Percentiles rank a stretch among this genome's conserved stretches.
phyloP scores from a whole-genome alignment of 208 protist genomes.

The Trypanosoma grayi region DNA sequence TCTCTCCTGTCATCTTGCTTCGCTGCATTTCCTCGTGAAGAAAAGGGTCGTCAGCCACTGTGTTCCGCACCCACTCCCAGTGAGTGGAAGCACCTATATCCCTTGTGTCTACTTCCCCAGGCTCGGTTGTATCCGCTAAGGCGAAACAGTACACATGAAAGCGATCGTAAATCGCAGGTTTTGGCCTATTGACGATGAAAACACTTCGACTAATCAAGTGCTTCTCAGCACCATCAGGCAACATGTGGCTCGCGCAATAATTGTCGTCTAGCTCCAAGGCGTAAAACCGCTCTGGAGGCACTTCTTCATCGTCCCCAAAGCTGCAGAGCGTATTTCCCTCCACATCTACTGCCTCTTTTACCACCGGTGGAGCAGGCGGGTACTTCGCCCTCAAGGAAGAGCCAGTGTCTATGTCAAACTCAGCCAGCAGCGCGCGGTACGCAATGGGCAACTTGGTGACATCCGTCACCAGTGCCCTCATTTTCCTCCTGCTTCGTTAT shows the following conservation, averaged over 20 bases:
- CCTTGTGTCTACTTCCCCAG: not conserved
- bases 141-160: constrained; percentile 62
- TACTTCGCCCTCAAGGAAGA: constrained; percentile 60
- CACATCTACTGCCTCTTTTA: not conserved
- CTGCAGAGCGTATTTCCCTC: constrained; percentile 3
- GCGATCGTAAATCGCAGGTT: constrained; percentile 23
- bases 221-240: constrained; percentile 79
- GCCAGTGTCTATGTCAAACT: constrained; percentile 82
- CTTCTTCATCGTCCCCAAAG: not conserved
- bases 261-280: constrained; percentile 28
- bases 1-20: not conserved
- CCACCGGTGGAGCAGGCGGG: constrained; percentile 8
- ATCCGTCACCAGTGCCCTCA: not conserved
- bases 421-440: constrained; percentile 47
- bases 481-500: constrained; percentile 11
- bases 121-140: not conserved
- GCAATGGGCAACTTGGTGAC: constrained; percentile 3
- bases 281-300: not conserved
- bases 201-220: constrained; percentile 48
- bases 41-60: not conserved
- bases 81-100: not conserved
- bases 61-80: constrained; percentile 13
- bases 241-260: constrained; percentile 78
- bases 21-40: constrained; percentile 4
- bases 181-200: constrained; percentile 65